Evolutionary conservation across 305 asterid genomes (phyloP).

Genomic region (Plantago coronopus): DNA sequence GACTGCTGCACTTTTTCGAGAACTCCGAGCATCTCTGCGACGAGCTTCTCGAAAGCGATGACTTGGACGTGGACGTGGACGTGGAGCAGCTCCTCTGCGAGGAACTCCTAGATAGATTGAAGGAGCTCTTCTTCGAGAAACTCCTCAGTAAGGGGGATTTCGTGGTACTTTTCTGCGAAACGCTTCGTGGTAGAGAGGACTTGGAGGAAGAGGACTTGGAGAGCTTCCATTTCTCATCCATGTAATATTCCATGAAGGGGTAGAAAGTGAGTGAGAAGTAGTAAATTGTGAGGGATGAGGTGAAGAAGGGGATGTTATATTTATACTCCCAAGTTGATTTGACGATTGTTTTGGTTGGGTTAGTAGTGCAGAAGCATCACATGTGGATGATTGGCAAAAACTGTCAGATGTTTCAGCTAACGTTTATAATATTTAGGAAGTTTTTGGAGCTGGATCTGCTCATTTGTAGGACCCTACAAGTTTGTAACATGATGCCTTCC

Average conservation of each 20-base stretch:
- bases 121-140: conserved; percentile 42
- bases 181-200: conserved; percentile 46
- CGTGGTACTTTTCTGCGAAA: conserved; percentile 36
- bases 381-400: conserved; percentile 54
- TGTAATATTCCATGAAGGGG: conserved; percentile 61
- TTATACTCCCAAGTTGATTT: conserved; percentile 40
- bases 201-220: conserved; percentile 42
- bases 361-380: conserved; percentile 50
- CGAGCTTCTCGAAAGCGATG: conserved; percentile 51
- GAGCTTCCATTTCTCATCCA: conserved; percentile 74
- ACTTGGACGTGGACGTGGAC: conserved; percentile 30
- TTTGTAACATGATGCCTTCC: conserved; percentile 19
- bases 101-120: conserved; percentile 48
- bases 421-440: conserved; percentile 31
- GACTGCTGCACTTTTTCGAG: conserved; percentile 59
- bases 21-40: conserved; percentile 61
- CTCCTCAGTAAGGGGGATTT: conserved; percentile 39
- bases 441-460: conserved; percentile 40
- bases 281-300: conserved; percentile 4
- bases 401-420: conserved; percentile 41
- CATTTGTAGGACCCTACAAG: conserved; percentile 33
- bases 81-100: conserved; percentile 42
- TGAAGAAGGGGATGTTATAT: conserved; percentile 30
- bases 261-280: background rate
- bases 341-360: conserved; percentile 39